These are phyloP conservation scores for Holtermanniella nyarrowii DNA, from an alignment of 768 basidiomycete genomes.

Conservation along the genomic window DNA sequence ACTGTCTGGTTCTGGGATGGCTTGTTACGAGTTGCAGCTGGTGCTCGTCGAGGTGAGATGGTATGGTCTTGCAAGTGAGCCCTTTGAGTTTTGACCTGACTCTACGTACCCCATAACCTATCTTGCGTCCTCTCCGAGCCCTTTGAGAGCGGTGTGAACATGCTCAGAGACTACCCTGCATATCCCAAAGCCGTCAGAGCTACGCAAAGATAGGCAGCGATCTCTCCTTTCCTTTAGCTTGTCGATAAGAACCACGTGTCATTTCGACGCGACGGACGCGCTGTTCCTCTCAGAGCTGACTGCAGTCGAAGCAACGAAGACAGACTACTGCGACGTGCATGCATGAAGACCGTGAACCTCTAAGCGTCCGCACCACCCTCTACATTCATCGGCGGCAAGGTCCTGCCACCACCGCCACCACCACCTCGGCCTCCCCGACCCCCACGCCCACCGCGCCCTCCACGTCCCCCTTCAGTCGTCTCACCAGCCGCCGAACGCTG, in stretches of 20 bases:
- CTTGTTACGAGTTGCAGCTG: constrained; percentile 1
- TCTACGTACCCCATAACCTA: constrained; percentile 31
- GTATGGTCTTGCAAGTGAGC: constrained; percentile 13
- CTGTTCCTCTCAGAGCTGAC: too few species aligned
- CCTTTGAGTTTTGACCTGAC: not conserved
- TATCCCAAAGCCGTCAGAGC: not conserved
- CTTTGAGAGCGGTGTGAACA: constrained; percentile 39
- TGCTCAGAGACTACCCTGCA: constrained; percentile 2
- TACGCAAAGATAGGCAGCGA: not conserved
- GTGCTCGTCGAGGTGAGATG: constrained; percentile 18
- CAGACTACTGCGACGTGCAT: not conserved
- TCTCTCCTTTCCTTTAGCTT: too few species aligned
- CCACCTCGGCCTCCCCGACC: constrained; percentile 18
- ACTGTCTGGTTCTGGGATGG: constrained; percentile 3
- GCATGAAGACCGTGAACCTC: not conserved
- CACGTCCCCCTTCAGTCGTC: constrained; percentile 10
- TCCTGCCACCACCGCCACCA: constrained; percentile 3
- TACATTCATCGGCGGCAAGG: not conserved
- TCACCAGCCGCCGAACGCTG: constrained; percentile 29
- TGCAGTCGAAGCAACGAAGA: too few species aligned
- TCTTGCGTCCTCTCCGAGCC: constrained; percentile 36
- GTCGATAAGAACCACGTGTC: too few species aligned
- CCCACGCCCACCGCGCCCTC: constrained; percentile 13
- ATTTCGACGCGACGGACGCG: too few species aligned
- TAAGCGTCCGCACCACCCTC: not conserved